Evolutionary conservation across 2,329 filamentous ascomycete genomes (phyloP), one percentile per base, ranked within the genome.

Genomic region (Scorias spongiosa): DNA sequence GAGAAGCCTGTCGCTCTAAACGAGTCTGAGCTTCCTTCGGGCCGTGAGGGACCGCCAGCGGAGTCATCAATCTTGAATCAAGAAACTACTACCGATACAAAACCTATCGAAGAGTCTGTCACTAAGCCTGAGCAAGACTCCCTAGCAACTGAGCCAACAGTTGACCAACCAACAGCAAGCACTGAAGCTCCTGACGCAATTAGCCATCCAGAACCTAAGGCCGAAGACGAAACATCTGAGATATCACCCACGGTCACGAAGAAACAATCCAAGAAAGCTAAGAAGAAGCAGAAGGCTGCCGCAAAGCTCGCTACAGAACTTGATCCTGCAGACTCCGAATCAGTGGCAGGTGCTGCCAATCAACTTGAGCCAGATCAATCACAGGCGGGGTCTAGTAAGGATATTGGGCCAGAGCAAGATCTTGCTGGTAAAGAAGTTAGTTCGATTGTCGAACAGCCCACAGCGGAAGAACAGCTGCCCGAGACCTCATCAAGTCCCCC

Each of bases 311-410:
- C 11, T 12, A 26, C 32, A 10, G 28, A 42, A 20, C 15, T 14
- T 20, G 32, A 11, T 10, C 32, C 32, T 12, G 9, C 32, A 3
- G 10, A 2, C 26, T 32, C 8, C 29, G 39, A 29, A 12, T 26
- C 20, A 26, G 7, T 26, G 20, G 20, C 20, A 3, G 20, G 7
- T 4, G 4, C 32, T 28, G 34, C 5, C 11, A 26, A 39, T 12
- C 15, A 40, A 20, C 15, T 17, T 20, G 32, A 11, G 10, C 32
- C 32, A 36, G 15, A 12, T 36, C 2, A 11, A 29, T 32, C 8
- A 30, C 39, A 29, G 49, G 54, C 37, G 53, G 57, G 29, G 50
- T 53, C 15, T 36, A 12, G 12, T 9, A 9, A 36, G 32, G 32
- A 36, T 4, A 36, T 15, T 36, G 32, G 9, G 32, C 32, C 15